These are phyloP conservation scores for Apiospora aurea DNA, from an alignment of 2,329 filamentous ascomycete genomes.

Conservation along the genomic window DNA sequence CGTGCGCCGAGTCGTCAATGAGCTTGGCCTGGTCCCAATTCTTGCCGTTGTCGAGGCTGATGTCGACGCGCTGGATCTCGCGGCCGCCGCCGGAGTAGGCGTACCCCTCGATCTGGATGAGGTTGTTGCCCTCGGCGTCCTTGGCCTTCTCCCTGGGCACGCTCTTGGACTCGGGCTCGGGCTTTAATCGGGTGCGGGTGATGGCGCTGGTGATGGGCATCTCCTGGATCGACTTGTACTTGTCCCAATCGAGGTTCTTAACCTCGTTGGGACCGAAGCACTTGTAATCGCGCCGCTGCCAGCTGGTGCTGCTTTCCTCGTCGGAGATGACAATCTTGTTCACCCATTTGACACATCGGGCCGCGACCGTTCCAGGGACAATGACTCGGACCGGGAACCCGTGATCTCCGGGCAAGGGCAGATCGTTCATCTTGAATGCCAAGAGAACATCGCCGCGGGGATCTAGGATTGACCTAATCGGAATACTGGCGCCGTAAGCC, in stretches of 20 bases:
- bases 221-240: conserved; percentile 70
- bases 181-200: conserved; percentile 48
- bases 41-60: conserved; percentile 68
- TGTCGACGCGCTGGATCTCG: conserved; percentile 71
- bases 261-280: conserved; percentile 70
- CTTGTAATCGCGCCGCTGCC: conserved; percentile 74
- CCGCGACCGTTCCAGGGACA: conserved; percentile 71
- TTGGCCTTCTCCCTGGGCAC: conserved; percentile 28
- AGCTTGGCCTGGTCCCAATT: conserved; percentile 71
- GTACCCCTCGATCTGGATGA: conserved; percentile 61
- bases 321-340: conserved; percentile 68
- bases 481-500: conserved; percentile 68
- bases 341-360: conserved; percentile 74
- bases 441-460: conserved; percentile 69
- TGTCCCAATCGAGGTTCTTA: conserved; percentile 65
- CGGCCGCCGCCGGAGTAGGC: conserved; percentile 73
- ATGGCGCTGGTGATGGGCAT: conserved; percentile 74
- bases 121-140: conserved; percentile 28
- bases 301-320: conserved; percentile 70
- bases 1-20: conserved; percentile 52
- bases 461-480: conserved; percentile 64
- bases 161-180: conserved; percentile 12
- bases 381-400: conserved; percentile 69
- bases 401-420: conserved; percentile 68
- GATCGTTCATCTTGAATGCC: conserved; percentile 72